Evolutionary conservation across 257 asterid species (phyloP), one percentile per base, ranked within the genome.

Genomic region (Galeopsis tetrahit): DNA sequence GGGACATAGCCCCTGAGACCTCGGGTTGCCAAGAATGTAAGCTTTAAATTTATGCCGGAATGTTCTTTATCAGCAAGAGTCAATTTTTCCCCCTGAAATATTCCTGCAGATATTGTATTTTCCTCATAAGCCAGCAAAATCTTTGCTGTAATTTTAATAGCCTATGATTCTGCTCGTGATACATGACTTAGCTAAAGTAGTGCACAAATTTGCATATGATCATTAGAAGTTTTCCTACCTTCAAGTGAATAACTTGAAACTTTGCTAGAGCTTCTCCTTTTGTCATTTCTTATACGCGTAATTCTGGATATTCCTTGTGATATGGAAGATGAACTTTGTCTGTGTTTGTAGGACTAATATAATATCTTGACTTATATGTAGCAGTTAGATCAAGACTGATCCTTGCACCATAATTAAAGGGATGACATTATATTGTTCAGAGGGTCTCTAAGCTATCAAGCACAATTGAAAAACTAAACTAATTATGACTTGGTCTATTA

Each of bases 81-180:
- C 34, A 35, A 5, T 52, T 53, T 36, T 0, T 42, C 21, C 9
- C 40, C 49, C 13, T 69, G 70, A 39, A 35, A 46, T 28, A 21
- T 71, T 36, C 13, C 10, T 59, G 71, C 56, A 57, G 5, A 59
- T 63, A 21, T 61, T 17, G 10, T 60, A 52, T 65, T 53, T 35
- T 68, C 69, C 52, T 70, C 49, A 66, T 39, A 57, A 40, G 61
- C 66, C 43, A 43, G 66, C 61, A 59, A 48, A 38, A 64, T 63
- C 35, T 48, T 63, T 38, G 28, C 17, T 55, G 69, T 46, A 69
- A 73, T 56, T 53, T 71, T 10, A 66, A 71, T 67, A 69, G 74
- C 60, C 14, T 65, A 55, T 31, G 59, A 38, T 65, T 55, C 59
- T 39, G 32, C 10, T 57, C 28, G 62, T 66, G 35, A 71, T 46